A percentile compares a stretch with the other conserved stretches of the same genome.
phyloP scores from a whole-genome alignment of 768 basidiomycete genomes.

The Leucogyrophana mollusca region DNA sequence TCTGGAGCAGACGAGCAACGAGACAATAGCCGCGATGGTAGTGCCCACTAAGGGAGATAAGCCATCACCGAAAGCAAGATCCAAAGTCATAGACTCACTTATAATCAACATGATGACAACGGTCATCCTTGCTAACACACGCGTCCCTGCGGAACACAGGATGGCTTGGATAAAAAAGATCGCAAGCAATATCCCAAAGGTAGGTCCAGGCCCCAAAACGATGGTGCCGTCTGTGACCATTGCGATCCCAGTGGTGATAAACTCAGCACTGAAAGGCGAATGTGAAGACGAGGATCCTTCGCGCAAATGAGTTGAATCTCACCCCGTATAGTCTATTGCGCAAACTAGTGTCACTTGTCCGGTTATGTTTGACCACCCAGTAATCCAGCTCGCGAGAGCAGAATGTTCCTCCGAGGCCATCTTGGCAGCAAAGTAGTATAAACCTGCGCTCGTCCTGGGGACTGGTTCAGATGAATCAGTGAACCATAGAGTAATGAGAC shows the following conservation, averaged over 20 bases:
- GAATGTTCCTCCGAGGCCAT: constrained; percentile 22
- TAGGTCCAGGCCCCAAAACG: constrained; percentile 16
- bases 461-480: too few relatives aligned
- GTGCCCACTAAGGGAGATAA: constrained; percentile 14
- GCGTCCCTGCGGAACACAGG: constrained; percentile 20
- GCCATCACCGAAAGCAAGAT: not conserved
- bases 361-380: constrained; percentile 27
- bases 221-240: constrained; percentile 21
- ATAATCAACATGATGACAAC: constrained; percentile 13
- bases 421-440: constrained; percentile 27
- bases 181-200: constrained; percentile 18
- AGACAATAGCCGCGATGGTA: constrained; percentile 13
- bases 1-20: constrained; percentile 16
- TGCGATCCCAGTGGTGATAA: constrained; percentile 17
- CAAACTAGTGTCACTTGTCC: constrained; percentile 25
- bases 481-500: too few relatives aligned
- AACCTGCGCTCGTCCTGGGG: constrained; percentile 20
- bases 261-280: constrained; percentile 12
- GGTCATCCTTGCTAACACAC: constrained; percentile 21
- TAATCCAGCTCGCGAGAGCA: constrained; percentile 26
- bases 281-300: not conserved
- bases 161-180: constrained; percentile 17
- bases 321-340: constrained; percentile 23
- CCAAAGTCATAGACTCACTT: constrained; percentile 8
- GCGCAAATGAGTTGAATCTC: not conserved